Base-by-base conservation (phyloP, 805 yeast species). In the Ogataea trehaloabstinens region DNA sequence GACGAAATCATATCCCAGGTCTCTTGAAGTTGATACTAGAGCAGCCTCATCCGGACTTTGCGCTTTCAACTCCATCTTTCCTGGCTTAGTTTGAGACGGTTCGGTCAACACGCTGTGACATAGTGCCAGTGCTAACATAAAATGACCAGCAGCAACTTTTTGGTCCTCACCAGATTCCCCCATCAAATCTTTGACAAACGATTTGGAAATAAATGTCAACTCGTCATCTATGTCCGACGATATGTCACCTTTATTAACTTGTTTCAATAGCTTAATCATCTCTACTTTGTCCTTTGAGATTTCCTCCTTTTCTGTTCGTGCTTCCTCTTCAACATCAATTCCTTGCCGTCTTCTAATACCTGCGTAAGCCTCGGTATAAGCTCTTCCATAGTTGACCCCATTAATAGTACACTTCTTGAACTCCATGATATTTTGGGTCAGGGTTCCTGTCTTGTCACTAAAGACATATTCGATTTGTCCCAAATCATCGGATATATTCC, bases 31-130 rank as follows among this genome's bases (percentile, higher is more conserved):
- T 12, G 81, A 82, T 12, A 85, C 95, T 41, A 85, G 71, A 0
- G 95, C 93, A 19, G 90, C 89, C 61, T 85, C 95, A 68, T 85
- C 95, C 0, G 95, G 95, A 19, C 89, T 81, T 57, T 85, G 93
- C 0, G 93, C 93, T 52, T 82, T 81, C 27, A 83, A 63, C 19
- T 76, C 66, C 36, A 74, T 49, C 43, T 71, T 80, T 1, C 65
- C 72, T 2, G 86, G 79, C 48, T 78, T 71, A 19, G 71, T 69
- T 28, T 80, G 80, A 45, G 81, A 80, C 27, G 74, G 73, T 52
- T 85, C 95, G 20, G 80, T 75, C 31, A 85, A 60, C 18, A 85
- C 93, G 38, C 90, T 79, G 55, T 85, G 93, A 65, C 95, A 85
- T 24, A 85, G 64, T 0, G 91, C 86, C 35, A 85, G 65, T 0